Evolutionary conservation across 1,139 yeast species (phyloP).

Genomic region (Geotrichum carabidarum): DNA sequence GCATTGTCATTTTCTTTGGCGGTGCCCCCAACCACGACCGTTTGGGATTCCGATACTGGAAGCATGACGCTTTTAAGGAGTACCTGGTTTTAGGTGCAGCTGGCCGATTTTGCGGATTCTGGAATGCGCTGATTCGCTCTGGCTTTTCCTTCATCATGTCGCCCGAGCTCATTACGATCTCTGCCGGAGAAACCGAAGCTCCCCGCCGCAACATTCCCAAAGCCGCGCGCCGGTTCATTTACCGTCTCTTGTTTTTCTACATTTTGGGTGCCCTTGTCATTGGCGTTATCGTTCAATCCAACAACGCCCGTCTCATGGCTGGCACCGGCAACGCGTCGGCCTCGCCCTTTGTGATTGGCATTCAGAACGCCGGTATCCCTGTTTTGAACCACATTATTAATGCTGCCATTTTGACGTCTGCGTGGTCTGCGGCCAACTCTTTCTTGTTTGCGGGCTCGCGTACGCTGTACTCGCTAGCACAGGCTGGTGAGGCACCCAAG

Average conservation of each 20-base stretch:
- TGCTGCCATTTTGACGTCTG: constrained; percentile 60
- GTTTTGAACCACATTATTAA: constrained; percentile 61
- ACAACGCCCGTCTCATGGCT: constrained; percentile 41
- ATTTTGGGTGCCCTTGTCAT: constrained; percentile 50
- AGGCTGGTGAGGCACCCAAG: constrained; percentile 48
- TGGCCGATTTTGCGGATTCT: constrained; percentile 57
- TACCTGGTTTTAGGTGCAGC: constrained; percentile 44
- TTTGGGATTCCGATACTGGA: constrained; percentile 64
- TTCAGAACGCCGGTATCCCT: constrained; percentile 48
- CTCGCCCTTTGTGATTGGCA: constrained; percentile 64
- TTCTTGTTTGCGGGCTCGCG: constrained; percentile 42
- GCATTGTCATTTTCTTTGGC: constrained; percentile 68
- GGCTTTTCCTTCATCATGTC: constrained; percentile 52
- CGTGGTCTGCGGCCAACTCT: constrained; percentile 45
- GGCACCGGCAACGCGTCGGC: constrained; percentile 50
- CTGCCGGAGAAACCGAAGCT: constrained; percentile 70
- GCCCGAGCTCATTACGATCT: constrained; percentile 68
- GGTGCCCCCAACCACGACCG: constrained; percentile 63
- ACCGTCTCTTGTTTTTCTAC: constrained; percentile 57
- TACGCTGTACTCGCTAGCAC: constrained; percentile 42
- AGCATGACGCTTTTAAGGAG: constrained; percentile 64
- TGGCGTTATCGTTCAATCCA: constrained; percentile 56
- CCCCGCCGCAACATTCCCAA: constrained; percentile 59
- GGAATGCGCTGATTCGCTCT: constrained; percentile 57
- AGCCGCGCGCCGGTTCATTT: constrained; percentile 57